Conservation (phyloP, 495 filamentous ascomycete genomes). For the Parathielavia hyrcaniae region DNA sequence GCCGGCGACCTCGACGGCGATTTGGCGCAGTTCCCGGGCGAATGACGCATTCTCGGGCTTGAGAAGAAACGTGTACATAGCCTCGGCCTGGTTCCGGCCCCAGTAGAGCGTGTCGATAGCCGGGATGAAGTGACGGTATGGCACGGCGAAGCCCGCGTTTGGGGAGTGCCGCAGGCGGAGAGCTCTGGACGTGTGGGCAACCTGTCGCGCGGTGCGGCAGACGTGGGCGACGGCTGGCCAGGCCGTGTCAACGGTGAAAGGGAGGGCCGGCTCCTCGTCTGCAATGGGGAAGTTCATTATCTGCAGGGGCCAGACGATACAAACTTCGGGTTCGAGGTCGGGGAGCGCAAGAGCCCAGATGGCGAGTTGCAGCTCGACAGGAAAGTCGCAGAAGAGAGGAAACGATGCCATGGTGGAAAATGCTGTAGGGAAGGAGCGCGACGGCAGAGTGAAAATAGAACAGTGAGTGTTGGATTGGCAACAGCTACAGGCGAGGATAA, state of each 20-base stretch:
- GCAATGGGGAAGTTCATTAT: background rate
- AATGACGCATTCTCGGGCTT: no score
- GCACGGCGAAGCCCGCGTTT: background rate
- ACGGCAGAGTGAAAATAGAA: no score
- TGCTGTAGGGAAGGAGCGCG: no score
- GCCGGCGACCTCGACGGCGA: background rate
- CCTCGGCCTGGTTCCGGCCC: background rate
- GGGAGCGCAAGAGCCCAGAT: background rate
- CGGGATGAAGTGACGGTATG: background rate
- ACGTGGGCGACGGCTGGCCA: background rate
- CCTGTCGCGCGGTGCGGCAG: background rate
- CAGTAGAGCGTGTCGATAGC: constrained; percentile 2
- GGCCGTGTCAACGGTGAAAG: background rate
- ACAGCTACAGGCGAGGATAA: no score
- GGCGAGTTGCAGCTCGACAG: background rate
- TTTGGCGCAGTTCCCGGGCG: background rate
- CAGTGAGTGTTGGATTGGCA: no score
- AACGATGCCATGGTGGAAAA: no score
- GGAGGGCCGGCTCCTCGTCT: background rate
- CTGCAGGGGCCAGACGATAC: background rate
- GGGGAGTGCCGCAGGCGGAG: background rate
- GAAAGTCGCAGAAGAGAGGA: background rate
- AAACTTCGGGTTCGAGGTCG: background rate
- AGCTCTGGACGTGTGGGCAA: background rate
- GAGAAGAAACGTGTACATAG: background rate